Evolutionary conservation across 306 rosid species (phyloP), one percentile per base, ranked within the genome.

Genomic region (Vachellia collinsii): DNA sequence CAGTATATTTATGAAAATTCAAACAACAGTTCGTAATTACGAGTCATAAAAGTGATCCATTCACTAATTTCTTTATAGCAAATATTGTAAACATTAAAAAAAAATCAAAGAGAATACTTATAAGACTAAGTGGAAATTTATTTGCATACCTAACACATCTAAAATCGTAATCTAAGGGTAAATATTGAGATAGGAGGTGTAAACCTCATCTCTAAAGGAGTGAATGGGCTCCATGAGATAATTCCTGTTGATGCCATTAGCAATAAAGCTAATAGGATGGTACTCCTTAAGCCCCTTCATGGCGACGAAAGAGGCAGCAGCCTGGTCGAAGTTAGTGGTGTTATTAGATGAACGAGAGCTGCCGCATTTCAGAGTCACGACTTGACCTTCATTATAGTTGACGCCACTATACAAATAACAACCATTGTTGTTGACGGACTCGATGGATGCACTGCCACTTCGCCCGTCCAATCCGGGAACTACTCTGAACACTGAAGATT

Each of bases 211-310:
- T 61, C 7, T 84, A 51, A 80, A 85, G 90, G 61, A 19, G 61
- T 6, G 25, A 54, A 54, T 54, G 61, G 61, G 94, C 22, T 78
- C 79, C 69, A 91, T 50, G 78, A 88, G 83, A 74, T 80, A 91
- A 62, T 80, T 82, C 74, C 91, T 84, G 14, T 70, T 70, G 8
- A 47, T 34, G 17, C 91, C 94, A 43, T 72, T 65, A 0, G 86
- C 88, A 41, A 80, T 85, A 20, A 88, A 88, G 87, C 92, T 91
- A 62, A 88, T 69, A 6, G 94, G 91, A 82, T 85, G 86, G 72
- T 87, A 88, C 83, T 85, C 79, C 34, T 77, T 87, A 0, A 84
- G 44, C 36, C 94, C 91, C 7, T 70, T 74, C 20, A 16, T 39
- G 72, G 83, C 46, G 42, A 29, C 58, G 79, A 91, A 91, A 85